phyloP scores from a whole-genome alignment of 306 rosid genomes.

The Canavalia ensiformis region DNA sequence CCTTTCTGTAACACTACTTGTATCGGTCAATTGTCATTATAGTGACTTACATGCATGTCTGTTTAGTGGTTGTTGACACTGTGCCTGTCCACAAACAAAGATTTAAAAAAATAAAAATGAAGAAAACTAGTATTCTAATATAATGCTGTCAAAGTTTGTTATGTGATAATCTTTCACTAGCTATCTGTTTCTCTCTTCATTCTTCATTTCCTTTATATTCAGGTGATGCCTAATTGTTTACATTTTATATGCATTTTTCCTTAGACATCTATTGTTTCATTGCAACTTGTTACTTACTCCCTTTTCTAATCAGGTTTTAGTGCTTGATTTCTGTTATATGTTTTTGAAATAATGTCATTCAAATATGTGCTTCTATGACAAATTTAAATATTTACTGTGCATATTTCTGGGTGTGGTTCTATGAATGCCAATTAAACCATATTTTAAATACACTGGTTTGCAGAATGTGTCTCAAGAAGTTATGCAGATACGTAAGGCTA shows the following conservation, averaged over 20 bases:
- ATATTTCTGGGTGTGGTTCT: conserved; percentile 5
- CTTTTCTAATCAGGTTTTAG: not conserved
- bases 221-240: conserved; percentile 13
- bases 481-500: conserved; percentile 62
- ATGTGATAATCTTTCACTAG: not conserved
- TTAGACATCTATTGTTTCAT: not conserved
- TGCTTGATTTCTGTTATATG: conserved; percentile 22
- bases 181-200: conserved; percentile 22
- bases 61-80: not conserved
- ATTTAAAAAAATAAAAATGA: not conserved
- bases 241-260: conserved; percentile 7
- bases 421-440: conserved; percentile 15
- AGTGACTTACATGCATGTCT: not conserved
- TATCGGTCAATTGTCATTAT: not conserved
- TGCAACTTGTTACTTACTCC: not conserved
- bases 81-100: not conserved
- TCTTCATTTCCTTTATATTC: conserved; percentile 7
- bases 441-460: conserved; percentile 13
- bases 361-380: not conserved
- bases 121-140: not conserved
- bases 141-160: conserved; percentile 7
- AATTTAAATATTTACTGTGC: conserved; percentile 5
- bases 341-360: not conserved
- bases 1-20: not conserved
- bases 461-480: conserved; percentile 82